A percentile compares a stretch with the other conserved stretches of the same genome.
Evolutionary conservation across 1,284 basidiomycete species (phyloP).

Genomic region (Sporisorium scitamineum): DNA sequence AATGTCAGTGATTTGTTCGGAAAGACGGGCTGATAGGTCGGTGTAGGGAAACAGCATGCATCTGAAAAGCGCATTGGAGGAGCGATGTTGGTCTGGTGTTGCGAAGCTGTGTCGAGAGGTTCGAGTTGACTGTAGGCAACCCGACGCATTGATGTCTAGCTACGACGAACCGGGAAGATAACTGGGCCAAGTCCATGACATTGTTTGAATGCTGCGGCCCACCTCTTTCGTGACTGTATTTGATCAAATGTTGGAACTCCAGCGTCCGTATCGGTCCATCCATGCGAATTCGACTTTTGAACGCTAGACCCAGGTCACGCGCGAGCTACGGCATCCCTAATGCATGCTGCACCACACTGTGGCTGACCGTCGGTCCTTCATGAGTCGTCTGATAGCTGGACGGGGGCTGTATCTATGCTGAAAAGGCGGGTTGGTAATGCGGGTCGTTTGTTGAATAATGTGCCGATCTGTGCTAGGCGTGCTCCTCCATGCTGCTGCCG

Average conservation of each 20-base stretch:
- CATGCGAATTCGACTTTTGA: neutral
- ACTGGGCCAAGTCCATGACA: too few relatives aligned
- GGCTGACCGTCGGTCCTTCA: neutral
- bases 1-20: slow-evolving; percentile 23
- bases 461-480: slow-evolving; percentile 18
- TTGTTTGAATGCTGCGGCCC: neutral
- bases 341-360: too few relatives aligned
- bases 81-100: neutral
- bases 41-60: slow-evolving; percentile 2
- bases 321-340: too few relatives aligned
- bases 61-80: slow-evolving; percentile 2
- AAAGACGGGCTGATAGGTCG: neutral
- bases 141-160: neutral
- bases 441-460: neutral
- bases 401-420: neutral
- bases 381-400: neutral
- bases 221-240: neutral
- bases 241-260: neutral
- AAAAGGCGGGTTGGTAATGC: neutral
- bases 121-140: neutral
- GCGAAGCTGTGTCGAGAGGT: neutral
- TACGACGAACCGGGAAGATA: too few relatives aligned
- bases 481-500: slow-evolving; percentile 28
- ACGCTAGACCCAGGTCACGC: too few relatives aligned
- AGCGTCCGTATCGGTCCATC: neutral